Base-by-base conservation (phyloP, 805 yeast genomes). In the Candida cerambycidarum region DNA sequence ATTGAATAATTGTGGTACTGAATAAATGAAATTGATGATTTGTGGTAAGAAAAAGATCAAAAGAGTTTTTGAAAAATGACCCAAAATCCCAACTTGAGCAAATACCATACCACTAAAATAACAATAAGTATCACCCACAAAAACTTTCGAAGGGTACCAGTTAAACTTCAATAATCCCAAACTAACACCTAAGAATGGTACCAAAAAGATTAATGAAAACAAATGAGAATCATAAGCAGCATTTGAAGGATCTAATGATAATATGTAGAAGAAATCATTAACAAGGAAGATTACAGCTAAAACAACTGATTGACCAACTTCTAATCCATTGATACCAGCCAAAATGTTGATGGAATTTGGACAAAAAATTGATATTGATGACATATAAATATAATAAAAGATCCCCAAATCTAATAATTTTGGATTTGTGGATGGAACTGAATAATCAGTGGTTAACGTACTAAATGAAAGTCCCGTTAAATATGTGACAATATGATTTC, bases 61-160 rank as follows among this genome's bases (percentile, higher is more conserved):
- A 52, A 92, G 69, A 0, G 99, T 93, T 65, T 93, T 93, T 32
- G 97, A 88, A 62, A 90, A 93, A 69, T 93, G 99, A 1, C 98
- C 98, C 45, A 88, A 74, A 27, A 93, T 93, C 1, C 97, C 98
- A 23, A 88, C 96, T 19, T 90, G 93, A 0, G 98, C 99, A 63
- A 93, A 89, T 1, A 93, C 96, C 99, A 93, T 93, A 3, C 99
- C 99, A 18, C 96, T 89, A 63, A 93, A 90, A 65, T 93, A 93
- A 66, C 99, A 93, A 70, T 85, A 93, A 0, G 99, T 92, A 60
- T 93, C 99, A 23, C 99, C 99, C 6, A 93, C 99, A 66, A 93
- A 93, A 1, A 89, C 98, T 43, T 67, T 67, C 0, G 99, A 89
- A 0, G 99, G 99, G 69, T 74, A 93, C 84, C 90, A 85, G 60